A percentile compares a stretch with the other conserved stretches of the same genome.
Evolutionary conservation across 768 basidiomycete genomes (phyloP).

Genomic region (Lactarius tabidus): DNA sequence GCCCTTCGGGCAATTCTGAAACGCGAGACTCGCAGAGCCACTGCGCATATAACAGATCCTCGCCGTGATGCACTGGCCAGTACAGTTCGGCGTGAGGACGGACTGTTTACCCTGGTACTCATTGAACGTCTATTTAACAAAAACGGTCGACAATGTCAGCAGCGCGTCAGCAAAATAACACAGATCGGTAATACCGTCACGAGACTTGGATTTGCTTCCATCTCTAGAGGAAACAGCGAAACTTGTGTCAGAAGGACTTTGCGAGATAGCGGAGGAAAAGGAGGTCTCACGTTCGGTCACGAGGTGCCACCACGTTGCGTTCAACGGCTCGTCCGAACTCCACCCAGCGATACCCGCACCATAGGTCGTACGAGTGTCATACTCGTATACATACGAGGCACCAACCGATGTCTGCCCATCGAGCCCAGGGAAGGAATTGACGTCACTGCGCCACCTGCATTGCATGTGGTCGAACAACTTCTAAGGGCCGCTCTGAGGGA

Average conservation of each 20-base stretch:
- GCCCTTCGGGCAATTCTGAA: no score
- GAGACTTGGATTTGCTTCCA: constrained; percentile 53
- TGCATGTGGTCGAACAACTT: constrained; percentile 28
- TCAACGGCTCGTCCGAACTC: constrained; percentile 62
- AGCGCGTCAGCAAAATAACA: not conserved
- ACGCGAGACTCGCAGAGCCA: constrained; percentile 54
- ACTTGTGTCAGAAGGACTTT: not conserved
- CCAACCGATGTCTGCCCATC: constrained; percentile 54
- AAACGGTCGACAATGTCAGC: not conserved
- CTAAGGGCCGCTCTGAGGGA: not conserved
- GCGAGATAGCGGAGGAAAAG: not conserved
- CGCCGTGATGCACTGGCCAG: constrained; percentile 55
- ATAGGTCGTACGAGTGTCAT: constrained; percentile 65
- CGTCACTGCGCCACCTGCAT: constrained; percentile 66
- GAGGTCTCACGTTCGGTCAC: constrained; percentile 61
- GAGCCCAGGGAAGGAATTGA: constrained; percentile 52
- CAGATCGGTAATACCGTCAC: constrained; percentile 42
- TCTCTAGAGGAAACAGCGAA: constrained; percentile 42
- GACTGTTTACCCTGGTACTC: constrained; percentile 70
- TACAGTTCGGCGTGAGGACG: constrained; percentile 50
- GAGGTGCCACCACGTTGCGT: constrained; percentile 80
- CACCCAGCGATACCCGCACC: constrained; percentile 55
- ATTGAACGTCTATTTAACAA: constrained; percentile 51
- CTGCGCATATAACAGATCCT: constrained; percentile 77
- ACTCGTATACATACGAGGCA: constrained; percentile 60